phyloP scores from a whole-genome alignment of 257 asterid species.

The Fraxinus excelsior region DNA sequence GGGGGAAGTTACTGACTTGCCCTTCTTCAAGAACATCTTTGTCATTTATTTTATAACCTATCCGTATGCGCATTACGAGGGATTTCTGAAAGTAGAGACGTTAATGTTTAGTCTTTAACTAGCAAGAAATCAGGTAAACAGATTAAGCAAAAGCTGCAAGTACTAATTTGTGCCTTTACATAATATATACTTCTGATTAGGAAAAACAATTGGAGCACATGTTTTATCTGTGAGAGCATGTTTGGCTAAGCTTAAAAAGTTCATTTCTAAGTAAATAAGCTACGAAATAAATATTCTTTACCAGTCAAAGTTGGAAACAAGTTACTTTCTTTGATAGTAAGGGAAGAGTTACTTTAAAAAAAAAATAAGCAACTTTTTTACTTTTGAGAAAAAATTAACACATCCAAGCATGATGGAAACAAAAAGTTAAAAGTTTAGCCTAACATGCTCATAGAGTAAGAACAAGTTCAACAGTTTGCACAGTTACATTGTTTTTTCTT shows the following conservation, averaged over 20 bases:
- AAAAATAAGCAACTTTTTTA: neutral
- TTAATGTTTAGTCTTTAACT: neutral
- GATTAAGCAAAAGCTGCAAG: constrained; percentile 3
- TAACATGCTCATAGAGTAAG: neutral
- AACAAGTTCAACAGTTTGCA: neutral
- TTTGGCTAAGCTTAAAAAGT: neutral
- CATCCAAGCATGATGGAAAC: neutral
- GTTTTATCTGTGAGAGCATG: neutral
- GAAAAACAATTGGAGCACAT: neutral
- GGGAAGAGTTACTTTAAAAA: neutral
- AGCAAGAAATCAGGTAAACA: neutral
- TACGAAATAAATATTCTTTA: neutral
- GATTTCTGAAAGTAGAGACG: constrained; percentile 64
- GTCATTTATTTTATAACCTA: constrained; percentile 64
- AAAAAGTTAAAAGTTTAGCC: neutral
- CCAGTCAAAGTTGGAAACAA: neutral
- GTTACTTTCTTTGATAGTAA: neutral
- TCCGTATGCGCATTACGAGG: constrained; percentile 82
- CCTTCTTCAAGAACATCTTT: constrained; percentile 94
- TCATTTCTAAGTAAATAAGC: neutral
- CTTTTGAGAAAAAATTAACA: neutral
- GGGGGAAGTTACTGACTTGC: constrained; percentile 84
- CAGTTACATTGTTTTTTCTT: too few species aligned
- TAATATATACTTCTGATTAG: neutral
- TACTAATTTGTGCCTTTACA: neutral